Evolutionary conservation across 106 monocot species (phyloP).

Genomic region (Iris macrosiphon): DNA sequence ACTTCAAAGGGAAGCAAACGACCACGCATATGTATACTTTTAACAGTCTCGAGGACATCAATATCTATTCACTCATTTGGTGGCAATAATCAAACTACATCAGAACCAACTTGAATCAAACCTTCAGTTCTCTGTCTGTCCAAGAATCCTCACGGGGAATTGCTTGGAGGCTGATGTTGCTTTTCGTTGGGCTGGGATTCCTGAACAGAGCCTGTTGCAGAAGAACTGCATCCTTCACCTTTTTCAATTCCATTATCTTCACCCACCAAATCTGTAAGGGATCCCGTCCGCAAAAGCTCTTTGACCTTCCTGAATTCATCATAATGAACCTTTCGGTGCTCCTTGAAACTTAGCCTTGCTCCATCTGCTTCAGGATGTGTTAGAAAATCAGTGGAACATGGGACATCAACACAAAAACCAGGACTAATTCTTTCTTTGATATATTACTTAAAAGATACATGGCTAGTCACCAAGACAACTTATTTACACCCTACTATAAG

Average conservation of each 20-base stretch:
- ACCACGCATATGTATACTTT: too few species aligned
- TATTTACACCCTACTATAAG: too few species aligned
- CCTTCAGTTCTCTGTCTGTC: too few species aligned
- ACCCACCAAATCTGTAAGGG: slow-evolving; percentile 34
- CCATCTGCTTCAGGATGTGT: slow-evolving; percentile 60
- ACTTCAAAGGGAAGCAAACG: too few species aligned
- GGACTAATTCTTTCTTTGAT: too few species aligned
- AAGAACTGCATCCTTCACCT: not conserved
- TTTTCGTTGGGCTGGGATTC: not conserved
- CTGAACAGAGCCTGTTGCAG: not conserved
- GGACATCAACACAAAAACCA: not conserved
- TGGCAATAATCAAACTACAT: too few species aligned
- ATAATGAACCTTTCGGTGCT: slow-evolving; percentile 79
- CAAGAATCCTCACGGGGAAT: too few species aligned
- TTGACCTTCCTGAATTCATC: slow-evolving; percentile 86
- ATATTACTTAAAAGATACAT: not conserved
- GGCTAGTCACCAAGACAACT: too few species aligned
- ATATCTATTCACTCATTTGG: too few species aligned
- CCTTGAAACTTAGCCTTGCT: slow-evolving; percentile 63
- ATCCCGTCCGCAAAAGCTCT: slow-evolving; percentile 55
- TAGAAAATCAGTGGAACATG: not conserved
- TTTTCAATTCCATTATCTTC: slow-evolving; percentile 18
- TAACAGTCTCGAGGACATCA: too few species aligned
- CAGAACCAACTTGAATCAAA: too few species aligned
- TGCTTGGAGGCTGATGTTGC: not conserved